phyloP scores from a whole-genome alignment of 768 basidiomycete genomes.

The Tubosaeta sp. region DNA sequence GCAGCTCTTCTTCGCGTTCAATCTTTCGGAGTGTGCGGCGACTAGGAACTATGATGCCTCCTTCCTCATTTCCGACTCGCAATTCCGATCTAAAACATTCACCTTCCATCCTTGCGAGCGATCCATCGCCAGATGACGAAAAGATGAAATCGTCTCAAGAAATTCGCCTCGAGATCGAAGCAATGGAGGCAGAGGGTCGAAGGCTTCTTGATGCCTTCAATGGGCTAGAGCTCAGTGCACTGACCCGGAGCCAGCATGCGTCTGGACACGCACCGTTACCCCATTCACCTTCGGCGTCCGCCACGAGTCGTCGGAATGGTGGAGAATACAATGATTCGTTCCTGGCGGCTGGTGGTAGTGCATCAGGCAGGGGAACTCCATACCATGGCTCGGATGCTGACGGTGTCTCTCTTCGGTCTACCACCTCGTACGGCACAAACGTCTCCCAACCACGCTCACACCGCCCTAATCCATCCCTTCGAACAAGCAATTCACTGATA shows the following conservation, averaged over 20 bases:
- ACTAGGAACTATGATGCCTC: slow-evolving; percentile 43
- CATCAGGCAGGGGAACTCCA: slow-evolving; percentile 30
- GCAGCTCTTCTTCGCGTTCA: slow-evolving; percentile 36
- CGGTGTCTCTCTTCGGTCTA: slow-evolving; percentile 49
- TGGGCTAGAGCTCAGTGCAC: slow-evolving; percentile 67
- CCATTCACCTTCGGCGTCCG: slow-evolving; percentile 29
- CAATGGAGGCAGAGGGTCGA: slow-evolving; percentile 67
- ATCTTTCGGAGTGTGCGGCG: slow-evolving; percentile 43
- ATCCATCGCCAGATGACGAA: slow-evolving; percentile 50
- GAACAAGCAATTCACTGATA: slow-evolving; percentile 31
- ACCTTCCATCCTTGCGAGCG: slow-evolving; percentile 24
- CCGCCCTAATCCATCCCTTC: slow-evolving; percentile 36
- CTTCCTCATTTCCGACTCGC: slow-evolving; percentile 47
- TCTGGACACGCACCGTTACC: slow-evolving; percentile 22
- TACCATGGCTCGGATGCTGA: slow-evolving; percentile 41
- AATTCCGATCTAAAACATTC: slow-evolving; percentile 37
- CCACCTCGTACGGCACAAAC: slow-evolving; percentile 47
- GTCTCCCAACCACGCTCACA: slow-evolving; percentile 45
- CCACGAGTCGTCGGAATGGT: slow-evolving; percentile 22
- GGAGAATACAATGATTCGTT: slow-evolving; percentile 26
- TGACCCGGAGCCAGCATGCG: slow-evolving; percentile 39
- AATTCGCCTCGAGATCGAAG: slow-evolving; percentile 61
- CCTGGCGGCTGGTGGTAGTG: slow-evolving; percentile 19
- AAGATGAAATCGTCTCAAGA: slow-evolving; percentile 55
- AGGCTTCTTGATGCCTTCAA: slow-evolving; percentile 76